phyloP scores from a whole-genome alignment of 2,329 filamentous ascomycete genomes.

The Aureobasidium sp. region DNA sequence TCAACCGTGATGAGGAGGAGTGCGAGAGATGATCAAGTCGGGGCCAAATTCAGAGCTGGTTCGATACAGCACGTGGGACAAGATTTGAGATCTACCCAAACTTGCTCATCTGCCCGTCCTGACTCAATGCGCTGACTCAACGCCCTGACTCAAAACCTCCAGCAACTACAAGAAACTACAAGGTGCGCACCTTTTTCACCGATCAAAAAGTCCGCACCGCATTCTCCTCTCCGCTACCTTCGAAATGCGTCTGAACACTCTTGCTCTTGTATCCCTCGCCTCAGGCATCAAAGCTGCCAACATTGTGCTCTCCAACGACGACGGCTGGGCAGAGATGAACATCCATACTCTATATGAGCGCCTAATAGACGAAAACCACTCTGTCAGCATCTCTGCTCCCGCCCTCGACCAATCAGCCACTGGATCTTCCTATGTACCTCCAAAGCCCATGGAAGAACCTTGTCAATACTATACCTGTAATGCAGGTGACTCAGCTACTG shows the following conservation, averaged over 20 bases:
- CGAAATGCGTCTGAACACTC: not conserved
- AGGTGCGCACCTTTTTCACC: no score
- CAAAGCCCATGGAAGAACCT: slow-evolving; percentile 38
- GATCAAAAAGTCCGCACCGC: no score
- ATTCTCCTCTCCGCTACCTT: not conserved
- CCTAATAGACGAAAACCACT: slow-evolving; percentile 47
- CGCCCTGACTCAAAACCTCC: no score
- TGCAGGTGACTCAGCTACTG: slow-evolving; percentile 46
- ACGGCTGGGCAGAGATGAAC: slow-evolving; percentile 66
- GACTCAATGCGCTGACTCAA: no score
- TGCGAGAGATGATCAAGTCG: no score
- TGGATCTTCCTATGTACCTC: slow-evolving; percentile 45
- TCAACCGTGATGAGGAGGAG: no score
- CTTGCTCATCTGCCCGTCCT: no score
- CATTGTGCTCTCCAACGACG: slow-evolving; percentile 61
- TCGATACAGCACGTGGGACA: no score
- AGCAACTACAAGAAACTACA: no score
- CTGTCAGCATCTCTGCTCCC: slow-evolving; percentile 57
- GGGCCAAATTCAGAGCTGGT: no score
- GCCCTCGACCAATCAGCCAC: slow-evolving; percentile 58
- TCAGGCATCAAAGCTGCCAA: slow-evolving; percentile 27
- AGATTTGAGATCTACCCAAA: no score
- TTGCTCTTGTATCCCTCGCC: not conserved
- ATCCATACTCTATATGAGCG: slow-evolving; percentile 52
- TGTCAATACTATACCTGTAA: slow-evolving; percentile 59